phyloP scores from a whole-genome alignment of 441 rosid species.

The Flueggea neowawraea region DNA sequence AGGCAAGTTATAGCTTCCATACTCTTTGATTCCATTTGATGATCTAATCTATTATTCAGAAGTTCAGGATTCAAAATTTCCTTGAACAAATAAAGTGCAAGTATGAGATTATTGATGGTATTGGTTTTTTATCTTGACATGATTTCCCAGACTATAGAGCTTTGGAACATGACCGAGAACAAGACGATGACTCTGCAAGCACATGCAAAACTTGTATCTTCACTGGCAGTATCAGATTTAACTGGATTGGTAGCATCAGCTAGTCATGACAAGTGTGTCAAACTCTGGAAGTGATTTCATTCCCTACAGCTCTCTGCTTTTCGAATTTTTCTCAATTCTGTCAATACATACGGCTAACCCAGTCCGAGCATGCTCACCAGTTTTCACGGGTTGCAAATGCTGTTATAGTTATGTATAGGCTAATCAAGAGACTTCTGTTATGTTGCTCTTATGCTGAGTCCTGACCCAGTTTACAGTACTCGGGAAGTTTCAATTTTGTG shows the following conservation, averaged over 20 bases:
- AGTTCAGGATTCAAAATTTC: no score
- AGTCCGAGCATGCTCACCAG: not conserved
- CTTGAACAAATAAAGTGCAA: no score
- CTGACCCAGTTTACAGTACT: no score
- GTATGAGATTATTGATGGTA: not conserved
- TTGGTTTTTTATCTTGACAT: slow-evolving; percentile 1
- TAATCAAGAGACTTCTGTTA: no score
- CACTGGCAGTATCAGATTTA: slow-evolving; percentile 46
- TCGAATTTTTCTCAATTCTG: not conserved
- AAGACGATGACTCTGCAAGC: slow-evolving; percentile 43
- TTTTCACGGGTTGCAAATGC: no score
- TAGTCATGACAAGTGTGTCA: slow-evolving; percentile 55
- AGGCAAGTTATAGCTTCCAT: slow-evolving; percentile 38
- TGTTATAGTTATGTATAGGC: no score
- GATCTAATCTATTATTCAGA: not conserved
- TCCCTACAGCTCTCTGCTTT: not conserved
- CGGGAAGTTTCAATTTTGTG: no score
- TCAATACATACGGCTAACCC: not conserved
- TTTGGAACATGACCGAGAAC: slow-evolving; percentile 58
- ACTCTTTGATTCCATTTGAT: not conserved
- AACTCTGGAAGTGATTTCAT: slow-evolving; percentile 61
- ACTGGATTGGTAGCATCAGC: slow-evolving; percentile 51
- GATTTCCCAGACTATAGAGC: slow-evolving; percentile 45
- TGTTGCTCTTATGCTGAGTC: no score
- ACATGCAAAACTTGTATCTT: slow-evolving; percentile 42